These are phyloP conservation scores for Pseudocohnilembus persalinus DNA, from an alignment of 169 alveolate genomes.

Conservation along the genomic window DNA sequence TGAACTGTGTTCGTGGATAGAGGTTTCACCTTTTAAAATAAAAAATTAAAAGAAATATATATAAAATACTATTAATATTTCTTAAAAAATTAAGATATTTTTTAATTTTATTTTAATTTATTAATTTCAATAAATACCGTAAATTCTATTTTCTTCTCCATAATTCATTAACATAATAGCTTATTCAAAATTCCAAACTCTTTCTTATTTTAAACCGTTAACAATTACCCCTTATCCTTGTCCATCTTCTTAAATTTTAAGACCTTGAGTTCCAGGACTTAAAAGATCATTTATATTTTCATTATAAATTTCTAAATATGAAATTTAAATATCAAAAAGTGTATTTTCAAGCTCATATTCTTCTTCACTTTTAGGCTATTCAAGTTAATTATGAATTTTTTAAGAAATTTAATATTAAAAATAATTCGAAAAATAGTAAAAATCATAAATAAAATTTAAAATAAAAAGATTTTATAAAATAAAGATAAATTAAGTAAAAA, in stretches of 20 bases:
- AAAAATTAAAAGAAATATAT: background rate
- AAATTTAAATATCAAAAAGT: constrained; percentile 5
- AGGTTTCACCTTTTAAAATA: constrained; percentile 57
- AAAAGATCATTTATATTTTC: constrained; percentile 82
- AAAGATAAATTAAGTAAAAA: too few relatives aligned
- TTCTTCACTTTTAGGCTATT: background rate
- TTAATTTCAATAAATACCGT: constrained; percentile 75
- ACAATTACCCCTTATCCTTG: constrained; percentile 62
- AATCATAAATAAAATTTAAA: too few relatives aligned
- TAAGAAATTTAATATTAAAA: too few relatives aligned
- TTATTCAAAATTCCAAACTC: constrained; percentile 73
- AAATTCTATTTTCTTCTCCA: constrained; percentile 85
- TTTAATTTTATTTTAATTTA: constrained; percentile 83
- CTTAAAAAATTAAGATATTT: constrained; percentile 69
- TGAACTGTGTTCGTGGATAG: constrained; percentile 80
- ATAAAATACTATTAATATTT: background rate
- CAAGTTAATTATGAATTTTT: too few relatives aligned
- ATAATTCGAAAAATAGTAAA: too few relatives aligned
- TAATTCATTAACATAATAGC: constrained; percentile 76
- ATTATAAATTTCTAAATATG: constrained; percentile 82
- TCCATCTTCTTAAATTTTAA: constrained; percentile 74
- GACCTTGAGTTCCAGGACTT: constrained; percentile 56
- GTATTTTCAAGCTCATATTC: background rate
- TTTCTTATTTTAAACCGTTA: constrained; percentile 53
- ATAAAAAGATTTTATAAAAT: too few relatives aligned